phyloP scores from a whole-genome alignment of 2,329 filamentous ascomycete species.

The Hirsutella minnesotensis region DNA sequence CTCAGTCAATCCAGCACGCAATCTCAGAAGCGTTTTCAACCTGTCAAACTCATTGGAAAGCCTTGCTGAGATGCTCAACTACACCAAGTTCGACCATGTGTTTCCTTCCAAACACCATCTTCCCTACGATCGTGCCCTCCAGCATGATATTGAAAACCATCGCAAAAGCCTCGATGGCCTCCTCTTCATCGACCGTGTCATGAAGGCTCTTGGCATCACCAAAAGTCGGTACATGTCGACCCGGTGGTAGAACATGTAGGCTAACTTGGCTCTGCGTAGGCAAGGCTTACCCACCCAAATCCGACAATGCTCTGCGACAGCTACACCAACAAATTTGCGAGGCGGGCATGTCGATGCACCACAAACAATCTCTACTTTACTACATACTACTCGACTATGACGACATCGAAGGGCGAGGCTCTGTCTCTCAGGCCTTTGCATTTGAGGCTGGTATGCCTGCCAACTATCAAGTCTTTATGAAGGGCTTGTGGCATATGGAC shows the following conservation, averaged over 20 bases:
- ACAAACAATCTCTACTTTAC: slow-evolving; percentile 74
- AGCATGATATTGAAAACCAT: slow-evolving; percentile 52
- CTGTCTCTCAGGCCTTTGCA: slow-evolving; percentile 46
- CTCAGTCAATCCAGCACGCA: too few relatives aligned
- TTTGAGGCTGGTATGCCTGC: slow-evolving; percentile 53
- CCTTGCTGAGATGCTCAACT: slow-evolving; percentile 42
- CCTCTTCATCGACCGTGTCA: slow-evolving; percentile 70
- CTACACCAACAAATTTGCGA: slow-evolving; percentile 61
- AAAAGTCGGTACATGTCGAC: slow-evolving; percentile 42
- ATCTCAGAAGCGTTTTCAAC: too few relatives aligned
- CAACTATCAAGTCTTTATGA: slow-evolving; percentile 71
- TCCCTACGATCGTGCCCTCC: slow-evolving; percentile 47
- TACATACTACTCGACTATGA: slow-evolving; percentile 72
- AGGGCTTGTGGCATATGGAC: slow-evolving; percentile 74
- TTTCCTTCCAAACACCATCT: slow-evolving; percentile 51
- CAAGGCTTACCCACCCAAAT: slow-evolving; percentile 64
- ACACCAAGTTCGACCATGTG: slow-evolving; percentile 54
- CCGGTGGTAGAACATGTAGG: too few relatives aligned
- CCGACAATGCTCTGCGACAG: slow-evolving; percentile 52
- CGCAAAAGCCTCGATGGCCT: slow-evolving; percentile 57
- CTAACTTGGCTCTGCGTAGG: neutral
- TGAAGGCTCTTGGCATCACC: slow-evolving; percentile 56
- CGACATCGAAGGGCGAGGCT: slow-evolving; percentile 35
- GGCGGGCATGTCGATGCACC: slow-evolving; percentile 52
- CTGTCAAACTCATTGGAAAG: too few relatives aligned